These are phyloP conservation scores for Malus hybrid DNA, from an alignment of 331 rosid genomes.

Conservation along the genomic window DNA sequence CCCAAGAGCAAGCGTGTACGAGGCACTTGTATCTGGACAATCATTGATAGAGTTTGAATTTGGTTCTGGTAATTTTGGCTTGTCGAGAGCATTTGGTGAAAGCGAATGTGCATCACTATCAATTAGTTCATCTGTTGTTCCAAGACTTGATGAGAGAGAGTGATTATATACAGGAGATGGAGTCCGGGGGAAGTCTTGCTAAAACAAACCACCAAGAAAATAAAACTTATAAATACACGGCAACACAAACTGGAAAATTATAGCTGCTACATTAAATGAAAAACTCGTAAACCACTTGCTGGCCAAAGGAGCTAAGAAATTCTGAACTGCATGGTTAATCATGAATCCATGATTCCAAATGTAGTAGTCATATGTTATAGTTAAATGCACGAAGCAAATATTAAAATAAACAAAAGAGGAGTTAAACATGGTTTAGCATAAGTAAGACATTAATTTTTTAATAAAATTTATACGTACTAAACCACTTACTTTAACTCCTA, in stretches of 20 bases:
- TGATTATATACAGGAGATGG: slow-evolving; percentile 57
- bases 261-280: neutral
- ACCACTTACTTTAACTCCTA: slow-evolving; percentile 3
- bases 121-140: slow-evolving; percentile 33
- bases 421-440: neutral
- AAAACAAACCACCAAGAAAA: slow-evolving; percentile 16
- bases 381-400: neutral
- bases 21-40: slow-evolving; percentile 18
- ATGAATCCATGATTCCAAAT: no score
- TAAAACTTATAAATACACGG: neutral
- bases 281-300: neutral
- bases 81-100: slow-evolving; percentile 19
- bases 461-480: neutral
- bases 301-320: neutral
- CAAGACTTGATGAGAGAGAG: slow-evolving; percentile 33
- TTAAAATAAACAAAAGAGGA: neutral
- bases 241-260: neutral
- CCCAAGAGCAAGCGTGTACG: slow-evolving; percentile 9
- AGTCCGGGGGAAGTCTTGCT: slow-evolving; percentile 66
- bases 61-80: slow-evolving; percentile 29
- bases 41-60: slow-evolving; percentile 22
- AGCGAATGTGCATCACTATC: slow-evolving; percentile 32
- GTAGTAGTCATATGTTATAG: neutral
- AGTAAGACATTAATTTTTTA: neutral
- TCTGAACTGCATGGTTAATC: neutral